A percentile compares a stretch with the other conserved stretches of the same genome.
Conservation (phyloP, 2,329 filamentous ascomycete species). For the Dryadomyces sulphureus region DNA sequence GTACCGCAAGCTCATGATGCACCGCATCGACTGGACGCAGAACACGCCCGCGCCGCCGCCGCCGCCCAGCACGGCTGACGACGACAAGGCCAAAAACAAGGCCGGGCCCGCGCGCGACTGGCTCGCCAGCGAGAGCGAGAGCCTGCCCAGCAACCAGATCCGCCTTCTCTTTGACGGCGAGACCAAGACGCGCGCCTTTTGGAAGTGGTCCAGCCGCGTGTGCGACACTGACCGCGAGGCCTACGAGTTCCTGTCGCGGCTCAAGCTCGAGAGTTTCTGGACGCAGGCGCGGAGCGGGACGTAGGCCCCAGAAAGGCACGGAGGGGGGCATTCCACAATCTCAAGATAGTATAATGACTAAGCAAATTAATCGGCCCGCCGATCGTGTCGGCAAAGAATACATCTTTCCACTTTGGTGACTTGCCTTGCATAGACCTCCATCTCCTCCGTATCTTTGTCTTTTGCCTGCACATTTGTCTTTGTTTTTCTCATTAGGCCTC, state of each 20-base stretch:
- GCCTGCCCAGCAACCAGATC: constrained; percentile 71
- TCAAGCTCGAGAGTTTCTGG: constrained; percentile 95
- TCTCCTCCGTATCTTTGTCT: too few species aligned
- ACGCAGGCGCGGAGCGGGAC: constrained; percentile 35
- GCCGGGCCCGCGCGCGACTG: constrained; percentile 53
- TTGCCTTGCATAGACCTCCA: too few species aligned
- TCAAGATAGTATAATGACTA: too few species aligned
- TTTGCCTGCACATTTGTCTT: too few species aligned
- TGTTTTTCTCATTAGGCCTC: background rate
- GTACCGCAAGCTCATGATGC: constrained; percentile 86
- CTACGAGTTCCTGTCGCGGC: constrained; percentile 60
- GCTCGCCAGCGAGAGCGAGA: constrained; percentile 69
- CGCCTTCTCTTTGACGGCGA: constrained; percentile 83
- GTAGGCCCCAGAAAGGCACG: background rate
- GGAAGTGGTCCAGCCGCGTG: constrained; percentile 78
- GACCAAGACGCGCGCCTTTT: constrained; percentile 63
- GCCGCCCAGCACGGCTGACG: background rate
- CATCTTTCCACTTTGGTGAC: too few species aligned
- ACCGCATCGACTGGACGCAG: constrained; percentile 90
- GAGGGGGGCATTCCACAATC: too few species aligned
- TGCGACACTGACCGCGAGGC: constrained; percentile 88
- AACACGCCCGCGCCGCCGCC: constrained; percentile 48
- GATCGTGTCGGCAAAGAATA: too few species aligned
- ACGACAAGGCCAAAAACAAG: background rate
- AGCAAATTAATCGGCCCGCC: too few species aligned